Evolutionary conservation across 768 basidiomycete species (phyloP).

Genomic region (Phallus indusiatus): DNA sequence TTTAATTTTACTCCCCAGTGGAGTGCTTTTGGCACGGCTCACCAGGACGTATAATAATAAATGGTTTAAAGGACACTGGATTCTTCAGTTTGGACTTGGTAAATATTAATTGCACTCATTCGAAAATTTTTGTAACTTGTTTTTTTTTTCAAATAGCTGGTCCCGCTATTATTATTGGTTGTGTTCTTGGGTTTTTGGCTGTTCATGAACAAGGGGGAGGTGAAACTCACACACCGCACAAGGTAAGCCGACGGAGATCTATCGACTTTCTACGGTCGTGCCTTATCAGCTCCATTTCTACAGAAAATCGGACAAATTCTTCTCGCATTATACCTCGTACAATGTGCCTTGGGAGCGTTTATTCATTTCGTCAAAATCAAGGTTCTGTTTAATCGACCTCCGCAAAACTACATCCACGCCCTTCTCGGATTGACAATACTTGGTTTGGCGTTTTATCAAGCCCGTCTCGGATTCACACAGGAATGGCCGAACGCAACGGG

Average conservation of each 20-base stretch:
- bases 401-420: conserved; percentile 52
- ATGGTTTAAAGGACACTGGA: conserved; percentile 49
- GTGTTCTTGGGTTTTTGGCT: conserved; percentile 35
- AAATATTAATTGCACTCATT: too few species aligned
- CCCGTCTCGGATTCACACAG: conserved; percentile 32
- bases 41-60: conserved; percentile 35
- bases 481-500: conserved; percentile 45
- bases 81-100: conserved; percentile 41
- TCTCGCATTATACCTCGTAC: conserved; percentile 40
- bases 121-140: too few species aligned
- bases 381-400: conserved; percentile 29
- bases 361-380: conserved; percentile 43
- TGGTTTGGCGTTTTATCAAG: conserved; percentile 40
- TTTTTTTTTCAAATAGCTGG: conserved; percentile 29
- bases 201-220: conserved; percentile 26
- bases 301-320: conserved; percentile 41
- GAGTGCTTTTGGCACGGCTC: conserved; percentile 45
- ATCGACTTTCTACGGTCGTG: not conserved
- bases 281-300: not conserved
- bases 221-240: conserved; percentile 39
- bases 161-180: conserved; percentile 32
- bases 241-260: conserved; percentile 24
- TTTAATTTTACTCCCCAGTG: conserved; percentile 42
- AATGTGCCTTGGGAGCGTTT: conserved; percentile 39
- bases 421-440: conserved; percentile 42